Percentiles rank a stretch among this genome's conserved stretches.
phyloP scores from a whole-genome alignment of 805 yeast genomes.

The Myxozyma udenii region DNA sequence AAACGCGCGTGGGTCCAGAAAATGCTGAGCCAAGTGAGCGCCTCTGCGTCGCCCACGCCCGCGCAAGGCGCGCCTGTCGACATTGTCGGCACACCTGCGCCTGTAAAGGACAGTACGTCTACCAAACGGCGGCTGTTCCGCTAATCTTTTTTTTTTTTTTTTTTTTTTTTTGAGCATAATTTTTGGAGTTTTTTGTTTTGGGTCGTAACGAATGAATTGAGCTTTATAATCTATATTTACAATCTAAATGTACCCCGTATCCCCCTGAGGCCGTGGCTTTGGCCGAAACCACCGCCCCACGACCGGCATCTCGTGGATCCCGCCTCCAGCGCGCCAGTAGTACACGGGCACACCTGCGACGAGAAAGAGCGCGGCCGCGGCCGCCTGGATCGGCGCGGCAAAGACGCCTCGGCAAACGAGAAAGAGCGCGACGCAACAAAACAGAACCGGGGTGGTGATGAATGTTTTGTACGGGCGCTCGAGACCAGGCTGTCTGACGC shows the following conservation, averaged over 20 bases:
- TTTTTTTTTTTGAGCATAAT: no score
- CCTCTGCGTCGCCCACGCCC: conserved; percentile 6
- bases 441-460: conserved; percentile 40
- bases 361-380: conserved; percentile 35
- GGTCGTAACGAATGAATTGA: neutral
- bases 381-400: conserved; percentile 38
- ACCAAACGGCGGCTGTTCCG: conserved; percentile 9
- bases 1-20: conserved; percentile 18
- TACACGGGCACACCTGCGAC: conserved; percentile 37
- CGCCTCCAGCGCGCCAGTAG: conserved; percentile 28
- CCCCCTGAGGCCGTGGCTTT: neutral
- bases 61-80: neutral
- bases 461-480: conserved; percentile 41
- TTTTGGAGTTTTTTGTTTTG: neutral
- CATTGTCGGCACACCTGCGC: neutral
- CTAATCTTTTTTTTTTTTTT: no score
- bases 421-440: conserved; percentile 41
- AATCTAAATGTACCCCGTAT: conserved; percentile 5
- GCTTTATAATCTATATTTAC: neutral
- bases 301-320: conserved; percentile 15
- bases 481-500: conserved; percentile 39
- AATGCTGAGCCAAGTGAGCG: conserved; percentile 20
- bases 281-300: conserved; percentile 19
- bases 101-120: neutral
- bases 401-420: conserved; percentile 38